Evolutionary conservation across 768 basidiomycete species (phyloP).

Genomic region (Boletus edulis): DNA sequence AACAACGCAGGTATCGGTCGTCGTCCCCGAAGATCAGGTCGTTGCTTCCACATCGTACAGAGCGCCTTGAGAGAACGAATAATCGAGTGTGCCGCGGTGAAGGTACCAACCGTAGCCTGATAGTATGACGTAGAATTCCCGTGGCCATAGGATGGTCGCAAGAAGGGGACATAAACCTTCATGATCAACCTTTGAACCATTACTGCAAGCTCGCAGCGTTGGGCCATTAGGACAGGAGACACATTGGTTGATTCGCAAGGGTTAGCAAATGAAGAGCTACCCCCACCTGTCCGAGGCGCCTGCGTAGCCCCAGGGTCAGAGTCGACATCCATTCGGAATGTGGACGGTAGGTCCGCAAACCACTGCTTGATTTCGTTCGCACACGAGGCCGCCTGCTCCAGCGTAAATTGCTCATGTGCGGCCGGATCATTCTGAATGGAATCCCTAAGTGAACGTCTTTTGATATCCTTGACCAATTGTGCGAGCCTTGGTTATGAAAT

Average conservation of each 20-base stretch:
- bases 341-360: constrained; percentile 49
- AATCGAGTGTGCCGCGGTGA: constrained; percentile 66
- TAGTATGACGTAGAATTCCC: constrained; percentile 36
- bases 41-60: constrained; percentile 38
- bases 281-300: constrained; percentile 8
- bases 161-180: constrained; percentile 67
- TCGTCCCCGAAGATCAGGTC: constrained; percentile 30
- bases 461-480: constrained; percentile 60
- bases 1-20: constrained; percentile 44
- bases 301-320: constrained; percentile 24
- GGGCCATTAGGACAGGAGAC: constrained; percentile 42
- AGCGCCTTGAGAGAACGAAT: constrained; percentile 49
- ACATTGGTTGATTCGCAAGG: constrained; percentile 14
- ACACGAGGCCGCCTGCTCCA: constrained; percentile 60
- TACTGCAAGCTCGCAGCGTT: constrained; percentile 60
- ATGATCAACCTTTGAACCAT: constrained; percentile 60
- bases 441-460: constrained; percentile 48
- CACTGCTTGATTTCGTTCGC: constrained; percentile 57
- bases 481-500: constrained; percentile 44
- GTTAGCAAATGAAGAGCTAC: constrained; percentile 3
- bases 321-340: constrained; percentile 45
- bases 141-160: constrained; percentile 37
- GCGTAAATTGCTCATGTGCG: constrained; percentile 38
- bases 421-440: constrained; percentile 29
- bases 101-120: constrained; percentile 54